Percentiles rank a stretch among this genome's conserved stretches.
Evolutionary conservation across 495 filamentous ascomycete species (phyloP).

Genomic region (Xylaria venustula): DNA sequence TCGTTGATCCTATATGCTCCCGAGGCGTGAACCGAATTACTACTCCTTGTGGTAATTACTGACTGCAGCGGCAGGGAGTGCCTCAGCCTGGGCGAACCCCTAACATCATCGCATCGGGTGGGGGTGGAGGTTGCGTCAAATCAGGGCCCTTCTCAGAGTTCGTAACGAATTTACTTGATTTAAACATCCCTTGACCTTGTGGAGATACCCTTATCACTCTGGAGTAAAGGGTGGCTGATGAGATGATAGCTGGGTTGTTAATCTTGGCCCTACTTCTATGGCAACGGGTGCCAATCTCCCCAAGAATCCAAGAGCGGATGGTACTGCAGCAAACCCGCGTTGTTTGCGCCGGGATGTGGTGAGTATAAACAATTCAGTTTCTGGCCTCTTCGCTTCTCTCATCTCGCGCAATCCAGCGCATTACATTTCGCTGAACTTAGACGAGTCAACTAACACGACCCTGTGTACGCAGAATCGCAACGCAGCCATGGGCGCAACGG

Average conservation of each 20-base stretch:
- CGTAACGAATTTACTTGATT: conserved; percentile 2
- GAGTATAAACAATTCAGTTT: too few relatives aligned
- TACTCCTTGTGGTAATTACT: too few relatives aligned
- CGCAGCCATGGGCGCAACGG: conserved; percentile 47
- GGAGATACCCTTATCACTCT: too few relatives aligned
- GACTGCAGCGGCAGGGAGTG: too few relatives aligned
- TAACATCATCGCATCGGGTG: conserved; percentile 44
- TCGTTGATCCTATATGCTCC: too few relatives aligned
- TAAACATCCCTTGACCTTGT: not conserved
- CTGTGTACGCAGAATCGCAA: conserved; percentile 50
- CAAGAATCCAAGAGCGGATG: conserved; percentile 32
- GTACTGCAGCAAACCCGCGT: conserved; percentile 37
- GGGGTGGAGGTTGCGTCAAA: conserved; percentile 61
- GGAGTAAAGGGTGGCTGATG: conserved; percentile 5
- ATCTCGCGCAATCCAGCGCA: not conserved
- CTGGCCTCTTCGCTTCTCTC: not conserved
- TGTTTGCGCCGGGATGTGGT: conserved; percentile 32
- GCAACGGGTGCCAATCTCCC: conserved; percentile 28
- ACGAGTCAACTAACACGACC: not conserved
- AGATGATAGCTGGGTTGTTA: conserved; percentile 36
- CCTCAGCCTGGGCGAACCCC: conserved; percentile 24
- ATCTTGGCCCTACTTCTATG: conserved; percentile 37
- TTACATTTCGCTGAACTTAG: too few relatives aligned
- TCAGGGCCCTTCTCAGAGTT: conserved; percentile 55
- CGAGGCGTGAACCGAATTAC: too few relatives aligned